A percentile compares a stretch with the other conserved stretches of the same genome.
Evolutionary conservation across 345 rosid species (phyloP).

Genomic region (Eucalyptus marginata): DNA sequence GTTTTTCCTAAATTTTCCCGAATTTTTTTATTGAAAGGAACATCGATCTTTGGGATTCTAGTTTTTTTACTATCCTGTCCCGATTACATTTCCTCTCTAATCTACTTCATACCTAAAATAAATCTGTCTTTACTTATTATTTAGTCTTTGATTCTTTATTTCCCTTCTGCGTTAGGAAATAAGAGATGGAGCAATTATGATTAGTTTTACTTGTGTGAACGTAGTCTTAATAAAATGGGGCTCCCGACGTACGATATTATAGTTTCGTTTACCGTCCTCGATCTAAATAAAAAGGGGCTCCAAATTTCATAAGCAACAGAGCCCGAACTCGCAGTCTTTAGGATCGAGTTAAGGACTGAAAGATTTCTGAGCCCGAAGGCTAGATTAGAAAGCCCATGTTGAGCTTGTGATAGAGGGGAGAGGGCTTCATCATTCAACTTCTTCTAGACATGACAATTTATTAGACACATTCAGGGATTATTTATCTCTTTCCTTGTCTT

Average conservation of each 20-base stretch:
- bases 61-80: not conserved
- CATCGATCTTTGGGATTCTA: not conserved
- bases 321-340: not conserved
- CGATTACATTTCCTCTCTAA: not conserved
- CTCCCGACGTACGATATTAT: not conserved
- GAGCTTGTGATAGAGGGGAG: not conserved
- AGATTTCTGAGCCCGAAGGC: not conserved
- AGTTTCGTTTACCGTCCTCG: not conserved
- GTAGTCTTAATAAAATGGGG: not conserved
- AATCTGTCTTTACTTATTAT: not conserved
- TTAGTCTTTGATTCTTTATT: not conserved
- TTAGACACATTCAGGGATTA: not conserved
- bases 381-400: not conserved
- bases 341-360: not conserved
- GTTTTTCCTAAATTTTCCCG: not conserved
- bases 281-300: not conserved
- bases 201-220: not conserved
- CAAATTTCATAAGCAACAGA: not conserved
- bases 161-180: not conserved
- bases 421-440: not conserved
- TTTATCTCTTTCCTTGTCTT: not conserved
- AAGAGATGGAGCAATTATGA: not conserved
- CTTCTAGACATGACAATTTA: not conserved
- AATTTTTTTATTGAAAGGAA: not conserved
- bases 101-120: not conserved